A percentile compares a stretch with the other conserved stretches of the same genome.
Conservation (phyloP, 2,329 filamentous ascomycete genomes). For the Fusarium phyllophilum region DNA sequence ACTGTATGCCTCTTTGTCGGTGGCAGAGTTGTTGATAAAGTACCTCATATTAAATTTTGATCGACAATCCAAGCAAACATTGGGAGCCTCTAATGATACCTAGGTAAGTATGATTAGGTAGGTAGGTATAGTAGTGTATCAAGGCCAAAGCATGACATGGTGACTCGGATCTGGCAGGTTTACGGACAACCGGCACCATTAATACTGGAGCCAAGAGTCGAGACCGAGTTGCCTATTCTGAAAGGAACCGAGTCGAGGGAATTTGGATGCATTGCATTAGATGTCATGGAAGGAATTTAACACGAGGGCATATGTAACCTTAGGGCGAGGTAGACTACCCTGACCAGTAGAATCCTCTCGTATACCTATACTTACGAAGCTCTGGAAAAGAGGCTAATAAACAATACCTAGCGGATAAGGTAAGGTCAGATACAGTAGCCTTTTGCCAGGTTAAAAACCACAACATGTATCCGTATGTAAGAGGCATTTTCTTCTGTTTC, state of each 20-base stretch:
- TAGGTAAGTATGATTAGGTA: not conserved
- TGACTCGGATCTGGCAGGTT: slow-evolving; percentile 31
- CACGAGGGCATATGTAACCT: slow-evolving; percentile 25
- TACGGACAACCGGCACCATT: slow-evolving; percentile 33
- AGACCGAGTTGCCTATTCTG: slow-evolving; percentile 28
- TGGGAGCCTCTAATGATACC: not conserved
- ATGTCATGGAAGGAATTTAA: slow-evolving; percentile 12
- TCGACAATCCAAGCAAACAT: not conserved
- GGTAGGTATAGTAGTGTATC: not conserved
- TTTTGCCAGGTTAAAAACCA: slow-evolving; percentile 19
- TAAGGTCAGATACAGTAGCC: not conserved
- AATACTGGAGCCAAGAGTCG: slow-evolving; percentile 6
- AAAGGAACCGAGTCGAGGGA: slow-evolving; percentile 8
- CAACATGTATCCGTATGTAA: not conserved
- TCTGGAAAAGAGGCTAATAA: slow-evolving; percentile 24
- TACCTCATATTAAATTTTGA: not conserved
- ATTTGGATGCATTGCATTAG: slow-evolving; percentile 12
- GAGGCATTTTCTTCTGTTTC: slow-evolving; percentile 10
- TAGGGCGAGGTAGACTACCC: slow-evolving; percentile 1
- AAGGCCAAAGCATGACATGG: slow-evolving; percentile 3
- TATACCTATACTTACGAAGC: not conserved
- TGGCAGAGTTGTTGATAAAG: not conserved
- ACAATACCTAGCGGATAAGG: slow-evolving; percentile 3
- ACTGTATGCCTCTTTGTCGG: not conserved
- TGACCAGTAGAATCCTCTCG: not conserved